Evolutionary conservation across 2,329 filamentous ascomycete genomes (phyloP), one percentile per base, ranked within the genome.

Genomic region (Alternaria rosae): DNA sequence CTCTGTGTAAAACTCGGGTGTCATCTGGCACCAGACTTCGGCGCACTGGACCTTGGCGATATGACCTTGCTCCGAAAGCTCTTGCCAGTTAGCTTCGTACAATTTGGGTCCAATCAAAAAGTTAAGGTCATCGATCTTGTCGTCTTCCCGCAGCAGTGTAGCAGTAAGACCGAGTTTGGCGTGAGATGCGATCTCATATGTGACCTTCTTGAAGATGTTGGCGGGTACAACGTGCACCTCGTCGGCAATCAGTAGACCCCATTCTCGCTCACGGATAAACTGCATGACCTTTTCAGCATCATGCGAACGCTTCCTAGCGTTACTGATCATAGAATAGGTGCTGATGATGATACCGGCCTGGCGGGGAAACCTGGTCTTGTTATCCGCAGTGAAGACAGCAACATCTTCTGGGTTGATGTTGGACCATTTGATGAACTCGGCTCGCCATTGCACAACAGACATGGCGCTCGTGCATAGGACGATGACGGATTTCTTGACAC

Each of bases 11-110:
- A 99, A 99, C 71, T 99, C 95, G 0, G 94, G 95, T 0, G 95
- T 97, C 95, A 99, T 99, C 3, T 94, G 93, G 76, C 95, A 99
- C 95, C 95, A 99, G 7, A 99, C 95, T 80, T 99, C 95, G 13
- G 95, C 95, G 79, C 95, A 99, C 79, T 99, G 95, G 2, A 99
- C 95, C 70, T 93, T 91, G 35, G 95, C 95, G 78, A 99, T 99
- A 76, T 97, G 94, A 1, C 95, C 95, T 80, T 97, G 93, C 74
- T 97, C 92, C 1, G 94, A 95, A 42, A 99, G 87, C 79, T 99
- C 95, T 89, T 98, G 97, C 95, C 95, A 99, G 78, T 99, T 99
- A 26, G 95, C 95, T 80, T 99, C 95, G 76, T 97, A 99, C 0
- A 99, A 85, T 79, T 99, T 99, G 0, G 95, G 95, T 0, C 95